Evolutionary conservation across 345 rosid genomes (phyloP), one percentile per base, ranked within the genome.

Genomic region (Angophora floribunda): DNA sequence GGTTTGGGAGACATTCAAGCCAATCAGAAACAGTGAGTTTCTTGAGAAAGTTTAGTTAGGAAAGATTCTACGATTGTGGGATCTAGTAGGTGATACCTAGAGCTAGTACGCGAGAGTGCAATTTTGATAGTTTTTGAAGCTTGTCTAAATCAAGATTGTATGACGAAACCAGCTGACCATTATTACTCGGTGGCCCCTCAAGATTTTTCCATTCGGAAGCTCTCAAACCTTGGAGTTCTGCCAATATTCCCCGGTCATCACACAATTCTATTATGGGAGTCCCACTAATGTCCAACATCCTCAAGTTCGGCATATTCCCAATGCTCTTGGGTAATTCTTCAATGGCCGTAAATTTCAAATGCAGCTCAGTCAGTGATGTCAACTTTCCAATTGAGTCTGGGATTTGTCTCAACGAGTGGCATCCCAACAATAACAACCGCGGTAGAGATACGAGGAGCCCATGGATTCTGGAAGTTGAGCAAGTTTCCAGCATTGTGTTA

Each of bases 181-280:
- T 52, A 52, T 52, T 52, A 52, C 55, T 15, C 5, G 7, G 32
- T n/a, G 17, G 3, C 7, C 41, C 19, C 13, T 63, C 41, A 1
- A 3, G 0, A 63, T n/a, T 13, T n/a, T 63, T n/a, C 4, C 19
- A 1, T 7, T 0, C 0, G 1, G 10, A 63, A 13, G 19, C 75
- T 13, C 2, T 6, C 1, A n/a, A 63, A 19, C 1, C 36, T 63
- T 63, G 1, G 1, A 63, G 4, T 13, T 63, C 2, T n/a, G 5
- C 75, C 4, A n/a, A 30, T n/a, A n/a, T n/a, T 14, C 19, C 8
- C 9, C 0, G 0, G 10, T 30, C 41, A 7, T 63, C 75, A n/a
- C 14, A 28, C 1, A 22, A n/a, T 63, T 63, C 75, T 0, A 6
- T n/a, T 0, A 63, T 13, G 19, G 1, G 41, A n/a, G 75, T n/a